These are phyloP conservation scores for Ogataea chonburiensis DNA, from an alignment of 805 yeast species.

Conservation along the genomic window DNA sequence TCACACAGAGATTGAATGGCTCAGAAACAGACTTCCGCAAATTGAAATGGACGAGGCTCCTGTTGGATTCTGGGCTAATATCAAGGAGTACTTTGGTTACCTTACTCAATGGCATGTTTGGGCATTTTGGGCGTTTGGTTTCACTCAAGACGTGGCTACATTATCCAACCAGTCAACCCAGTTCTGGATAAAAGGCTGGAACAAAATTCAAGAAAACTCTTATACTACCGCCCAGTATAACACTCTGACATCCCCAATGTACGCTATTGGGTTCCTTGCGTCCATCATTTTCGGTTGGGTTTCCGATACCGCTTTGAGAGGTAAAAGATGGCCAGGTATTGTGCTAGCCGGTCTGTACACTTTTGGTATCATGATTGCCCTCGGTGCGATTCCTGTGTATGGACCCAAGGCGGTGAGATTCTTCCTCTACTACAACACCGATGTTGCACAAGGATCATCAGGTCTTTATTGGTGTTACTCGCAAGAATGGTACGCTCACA, in stretches of 20 bases:
- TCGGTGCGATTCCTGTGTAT: constrained; percentile 19
- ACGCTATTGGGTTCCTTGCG: constrained; percentile 17
- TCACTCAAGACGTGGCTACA: constrained; percentile 18
- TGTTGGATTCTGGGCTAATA: constrained; percentile 11
- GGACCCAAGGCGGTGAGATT: constrained; percentile 21
- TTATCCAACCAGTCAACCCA: constrained; percentile 20
- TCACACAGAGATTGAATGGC: constrained; percentile 15
- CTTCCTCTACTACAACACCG: constrained; percentile 20
- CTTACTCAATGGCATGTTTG: constrained; percentile 22
- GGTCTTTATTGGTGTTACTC: constrained; percentile 24
- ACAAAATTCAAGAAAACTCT: constrained; percentile 16
- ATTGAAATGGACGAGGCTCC: constrained; percentile 10
- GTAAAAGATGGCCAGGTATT: constrained; percentile 24
- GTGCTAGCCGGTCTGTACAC: constrained; percentile 16
- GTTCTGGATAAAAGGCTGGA: constrained; percentile 26
- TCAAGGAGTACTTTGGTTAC: constrained; percentile 16
- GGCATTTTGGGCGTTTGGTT: constrained; percentile 22
- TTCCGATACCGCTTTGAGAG: constrained; percentile 22
- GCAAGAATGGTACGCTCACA: constrained; percentile 21
- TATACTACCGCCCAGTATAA: constrained; percentile 21
- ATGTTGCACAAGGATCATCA: constrained; percentile 19
- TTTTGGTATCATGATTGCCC: constrained; percentile 17
- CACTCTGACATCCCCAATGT: constrained; percentile 21
- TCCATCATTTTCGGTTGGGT: constrained; percentile 20
- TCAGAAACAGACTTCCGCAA: constrained; percentile 15